Evolutionary conservation across 2,329 filamentous ascomycete genomes (phyloP), one percentile per base, ranked within the genome.

Genomic region (Cadophora sp.): DNA sequence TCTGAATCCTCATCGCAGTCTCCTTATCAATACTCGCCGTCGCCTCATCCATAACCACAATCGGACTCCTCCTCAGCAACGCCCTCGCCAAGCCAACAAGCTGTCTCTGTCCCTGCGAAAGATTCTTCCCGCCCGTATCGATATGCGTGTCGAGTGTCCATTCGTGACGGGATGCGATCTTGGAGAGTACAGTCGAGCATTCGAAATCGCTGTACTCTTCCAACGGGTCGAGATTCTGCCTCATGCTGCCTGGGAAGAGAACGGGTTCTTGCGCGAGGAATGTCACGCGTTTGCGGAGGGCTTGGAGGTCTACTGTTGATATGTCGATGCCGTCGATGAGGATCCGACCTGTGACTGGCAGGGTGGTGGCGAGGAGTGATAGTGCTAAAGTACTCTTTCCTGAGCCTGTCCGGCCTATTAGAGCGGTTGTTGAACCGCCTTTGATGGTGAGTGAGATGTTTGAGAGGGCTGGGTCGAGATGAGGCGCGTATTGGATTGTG

Each of bases 381-480:
- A 90, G 78, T 0, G 88, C 87, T 1, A 95, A 84, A 0, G 93
- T 96, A 60, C 90, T 93, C 78, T 97, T 97, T 3, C 93, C 93
- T 4, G 91, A 93, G 0, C 91, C 89, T 0, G 93, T 96, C 11
- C 93, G 87, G 1, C 93, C 93, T 13, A 94, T 91, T 22, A 97
- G 84, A 0, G 92, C 93, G 0, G 92, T 92, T 60, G 91, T 90
- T 63, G 91, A 90, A 0, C 93, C 92, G 0, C 90, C 91, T 66
- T 91, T 91, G 62, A 97, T 93, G 1, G 83, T 86, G 68, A 97
- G 89, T 0, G 86, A 88, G 33, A 96, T 83, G 53, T 89, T 82
- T 8, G 83, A 80, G 0, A 97, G 80, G 0, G 93, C 91, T 0
- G 91, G 89, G 0, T 94, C 91, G 0, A 96, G 85, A 66, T 91